Evolutionary conservation across 1,284 basidiomycete genomes (phyloP).

Genomic region (Heterobasidion annosum): DNA sequence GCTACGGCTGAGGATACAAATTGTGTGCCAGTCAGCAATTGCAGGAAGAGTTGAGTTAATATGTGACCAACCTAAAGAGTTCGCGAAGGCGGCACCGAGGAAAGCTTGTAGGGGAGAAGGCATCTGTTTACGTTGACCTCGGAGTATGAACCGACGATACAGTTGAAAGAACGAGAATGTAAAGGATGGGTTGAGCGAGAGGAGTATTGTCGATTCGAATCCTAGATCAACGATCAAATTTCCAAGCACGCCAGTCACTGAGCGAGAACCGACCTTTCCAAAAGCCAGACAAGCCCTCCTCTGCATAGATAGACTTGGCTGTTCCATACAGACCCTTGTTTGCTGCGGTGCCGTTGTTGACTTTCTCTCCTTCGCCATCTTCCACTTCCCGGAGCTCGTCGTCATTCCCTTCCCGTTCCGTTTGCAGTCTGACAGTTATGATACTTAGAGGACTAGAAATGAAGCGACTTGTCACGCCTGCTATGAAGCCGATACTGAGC

Average conservation of each 20-base stretch:
- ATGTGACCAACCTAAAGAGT: conserved; percentile 12
- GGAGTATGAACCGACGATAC: conserved; percentile 29
- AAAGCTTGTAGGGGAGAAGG: conserved; percentile 36
- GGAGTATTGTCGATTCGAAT: conserved; percentile 36
- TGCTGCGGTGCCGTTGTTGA: neutral
- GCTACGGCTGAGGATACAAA: conserved; percentile 20
- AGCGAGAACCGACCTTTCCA: conserved; percentile 36
- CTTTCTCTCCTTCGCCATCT: neutral
- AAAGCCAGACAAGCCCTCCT: conserved; percentile 39
- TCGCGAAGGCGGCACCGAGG: conserved; percentile 41
- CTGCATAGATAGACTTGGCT: conserved; percentile 32
- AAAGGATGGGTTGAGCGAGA: conserved; percentile 46
- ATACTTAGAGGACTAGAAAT: conserved; percentile 45
- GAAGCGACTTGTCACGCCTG: conserved; percentile 44
- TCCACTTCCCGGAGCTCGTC: conserved; percentile 12
- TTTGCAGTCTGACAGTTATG: conserved; percentile 41
- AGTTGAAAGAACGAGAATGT: conserved; percentile 45
- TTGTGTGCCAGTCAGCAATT: conserved; percentile 6
- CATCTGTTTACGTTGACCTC: conserved; percentile 13
- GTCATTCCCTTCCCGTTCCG: conserved; percentile 19
- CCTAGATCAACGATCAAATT: conserved; percentile 20
- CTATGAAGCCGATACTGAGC: conserved; percentile 39
- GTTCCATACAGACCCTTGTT: conserved; percentile 19
- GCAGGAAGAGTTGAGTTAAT: neutral
- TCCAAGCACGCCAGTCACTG: neutral